These are phyloP conservation scores for Stephania cephalantha DNA, from an alignment of 164 flowering plant genomes.

Conservation along the genomic window DNA sequence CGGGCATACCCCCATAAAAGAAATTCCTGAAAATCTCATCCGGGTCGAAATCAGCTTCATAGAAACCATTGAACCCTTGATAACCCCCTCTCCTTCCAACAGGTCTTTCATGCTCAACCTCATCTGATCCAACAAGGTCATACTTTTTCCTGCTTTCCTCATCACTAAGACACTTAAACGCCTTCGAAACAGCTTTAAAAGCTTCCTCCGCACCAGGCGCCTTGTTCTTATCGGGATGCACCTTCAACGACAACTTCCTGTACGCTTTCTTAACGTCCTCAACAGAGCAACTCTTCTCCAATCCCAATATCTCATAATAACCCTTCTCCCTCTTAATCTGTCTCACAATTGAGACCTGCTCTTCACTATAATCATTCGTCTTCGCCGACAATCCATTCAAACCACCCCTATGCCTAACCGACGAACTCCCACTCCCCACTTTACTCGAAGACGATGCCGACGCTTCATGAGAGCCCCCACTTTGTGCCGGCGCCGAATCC, in stretches of 20 bases:
- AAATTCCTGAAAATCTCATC: slow-evolving; percentile 91
- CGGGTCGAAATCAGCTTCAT: slow-evolving; percentile 70
- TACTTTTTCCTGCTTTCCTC: slow-evolving; percentile 65
- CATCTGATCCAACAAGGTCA: slow-evolving; percentile 56
- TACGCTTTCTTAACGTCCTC: slow-evolving; percentile 87
- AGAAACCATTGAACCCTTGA: slow-evolving; percentile 57
- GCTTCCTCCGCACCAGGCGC: slow-evolving; percentile 97
- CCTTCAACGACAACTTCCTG: slow-evolving; percentile 75
- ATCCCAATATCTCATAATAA: slow-evolving; percentile 73
- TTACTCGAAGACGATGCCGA: background rate
- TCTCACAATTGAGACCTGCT: slow-evolving; percentile 65
- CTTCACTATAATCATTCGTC: slow-evolving; percentile 47
- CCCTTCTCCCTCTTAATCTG: slow-evolving; percentile 72
- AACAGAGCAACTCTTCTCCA: slow-evolving; percentile 57
- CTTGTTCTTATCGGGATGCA: slow-evolving; percentile 88
- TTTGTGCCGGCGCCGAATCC: background rate
- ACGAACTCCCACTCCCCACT: slow-evolving; percentile 2
- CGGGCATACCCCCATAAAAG: slow-evolving; percentile 68
- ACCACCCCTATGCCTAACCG: slow-evolving; percentile 26
- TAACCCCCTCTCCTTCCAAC: slow-evolving; percentile 25
- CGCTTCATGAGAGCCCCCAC: background rate
- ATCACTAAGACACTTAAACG: slow-evolving; percentile 79
- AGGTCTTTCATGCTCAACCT: slow-evolving; percentile 42
- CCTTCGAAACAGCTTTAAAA: slow-evolving; percentile 82
- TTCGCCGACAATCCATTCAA: slow-evolving; percentile 27